Conservation (phyloP, 2,329 filamentous ascomycete genomes). For the Exophiala sp. region DNA sequence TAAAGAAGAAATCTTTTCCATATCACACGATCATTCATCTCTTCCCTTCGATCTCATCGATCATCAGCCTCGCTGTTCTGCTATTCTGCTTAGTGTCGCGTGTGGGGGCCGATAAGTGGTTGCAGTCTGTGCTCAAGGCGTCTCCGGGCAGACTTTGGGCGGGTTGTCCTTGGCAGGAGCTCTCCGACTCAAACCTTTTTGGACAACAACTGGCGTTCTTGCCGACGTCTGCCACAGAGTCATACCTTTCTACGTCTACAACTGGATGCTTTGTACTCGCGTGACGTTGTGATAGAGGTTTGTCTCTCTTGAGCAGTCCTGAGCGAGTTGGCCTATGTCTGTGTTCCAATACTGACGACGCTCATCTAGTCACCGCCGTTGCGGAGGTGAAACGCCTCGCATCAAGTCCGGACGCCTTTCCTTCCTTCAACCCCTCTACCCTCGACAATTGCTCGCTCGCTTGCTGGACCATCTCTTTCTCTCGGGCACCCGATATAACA, state of each 20-base stretch:
- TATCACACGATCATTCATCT: too few relatives aligned
- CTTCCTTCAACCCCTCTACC: neutral
- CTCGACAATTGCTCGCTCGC: neutral
- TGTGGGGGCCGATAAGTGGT: too few relatives aligned
- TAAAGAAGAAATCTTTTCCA: too few relatives aligned
- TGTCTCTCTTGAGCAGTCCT: neutral
- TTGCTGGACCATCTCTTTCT: neutral
- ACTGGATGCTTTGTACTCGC: neutral
- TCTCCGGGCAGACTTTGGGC: neutral
- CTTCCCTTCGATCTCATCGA: too few relatives aligned
- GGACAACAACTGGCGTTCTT: conserved; percentile 1
- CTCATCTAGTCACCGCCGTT: conserved; percentile 16
- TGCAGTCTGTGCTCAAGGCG: neutral
- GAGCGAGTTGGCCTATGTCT: neutral
- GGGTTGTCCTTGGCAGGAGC: conserved; percentile 3
- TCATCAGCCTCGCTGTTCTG: too few relatives aligned
- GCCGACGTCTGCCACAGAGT: neutral
- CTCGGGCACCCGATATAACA: neutral
- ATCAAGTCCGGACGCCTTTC: neutral
- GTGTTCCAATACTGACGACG: conserved; percentile 2
- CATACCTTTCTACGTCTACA: neutral
- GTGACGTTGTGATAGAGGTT: neutral
- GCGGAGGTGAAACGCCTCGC: conserved; percentile 18
- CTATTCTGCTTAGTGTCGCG: too few relatives aligned
- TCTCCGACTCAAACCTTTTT: conserved; percentile 1